Base-by-base conservation (phyloP, 2,329 filamentous ascomycete genomes). In the Aspergillus sp. region DNA sequence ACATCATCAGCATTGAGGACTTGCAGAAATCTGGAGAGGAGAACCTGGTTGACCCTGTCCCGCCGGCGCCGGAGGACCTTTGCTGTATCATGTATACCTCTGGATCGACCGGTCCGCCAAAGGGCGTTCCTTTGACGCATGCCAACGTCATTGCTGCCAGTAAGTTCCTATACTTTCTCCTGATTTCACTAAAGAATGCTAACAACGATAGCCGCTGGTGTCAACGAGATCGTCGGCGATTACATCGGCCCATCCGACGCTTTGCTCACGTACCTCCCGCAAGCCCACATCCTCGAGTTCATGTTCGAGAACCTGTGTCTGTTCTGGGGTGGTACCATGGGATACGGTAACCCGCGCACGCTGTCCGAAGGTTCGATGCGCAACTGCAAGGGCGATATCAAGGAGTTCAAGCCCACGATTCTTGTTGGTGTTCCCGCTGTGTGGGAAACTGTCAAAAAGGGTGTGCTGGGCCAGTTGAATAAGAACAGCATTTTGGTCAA, bases 401-500 rank as follows among this genome's bases (percentile, higher is more conserved):
- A 87, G 51, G 90, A 96, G 63, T 86, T 97, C 65, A 81, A 80
- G 59, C 93, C 93, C 1, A 94, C 90, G 2, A 80, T 96, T 64
- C 80, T 98, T 65, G 86, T 96, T 35, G 93, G 93, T 67, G 93
- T 98, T 3, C 93, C 93, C 1, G 90, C 94, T 49, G 86, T 98
- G 27, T 98, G 91, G 90, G 93, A 98, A 73, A 90, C 88, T 1
- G 86, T 98, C 61, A 91, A 90, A 76, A 98, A 98, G 77, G 93
- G 93, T 47, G 87, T 98, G 60, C 75, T 91, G 54, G 72, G 75
- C 60, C 89, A 90, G 69, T 84, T 97, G 51, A 85, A 87, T 63
- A 74, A 79, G 49, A 80, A 85, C 52, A 84, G 83, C 60, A 69
- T 78, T n/a, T 49, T 97, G 38, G 78, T 85, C 49, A 84, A 78